Evolutionary conservation across 2,329 filamentous ascomycete species (phyloP), one percentile per base, ranked within the genome.

Genomic region (Phyllosticta paracitricarpa): DNA sequence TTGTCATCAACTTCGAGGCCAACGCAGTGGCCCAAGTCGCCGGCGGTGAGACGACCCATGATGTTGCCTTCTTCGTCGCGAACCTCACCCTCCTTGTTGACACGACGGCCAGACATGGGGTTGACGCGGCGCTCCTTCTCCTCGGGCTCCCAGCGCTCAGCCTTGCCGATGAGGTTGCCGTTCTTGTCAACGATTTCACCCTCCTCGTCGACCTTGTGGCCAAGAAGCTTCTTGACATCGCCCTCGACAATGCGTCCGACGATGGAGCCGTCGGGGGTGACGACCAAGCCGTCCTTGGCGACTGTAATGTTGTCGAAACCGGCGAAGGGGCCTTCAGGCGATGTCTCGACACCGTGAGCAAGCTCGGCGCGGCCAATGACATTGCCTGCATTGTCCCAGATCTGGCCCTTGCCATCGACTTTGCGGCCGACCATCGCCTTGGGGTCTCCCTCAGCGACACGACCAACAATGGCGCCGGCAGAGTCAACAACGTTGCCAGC

Each of bases 321-420:
- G 66, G 79, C 82, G 71, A 86, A 86, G 2, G 81, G 78, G 12
- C 82, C 82, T 66, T 85, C 82, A 3, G 80, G 74, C 63, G 76
- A 67, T 40, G 70, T 75, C 56, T 81, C 75, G 24, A 73, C 76
- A 17, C 82, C 83, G 22, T 80, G 77, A 58, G 81, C 79, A 56
- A 85, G 78, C 70, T 85, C 82, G 56, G 79, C 83, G 57, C 76
- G 76, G 25, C 83, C 83, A 65, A 86, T 80, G 64, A 86, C 79
- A 64, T 85, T 83, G 61, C 83, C 83, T 63, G 81, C 77, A 64
- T 84, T 83, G 69, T 83, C 82, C 83, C 83, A 86, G 70, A 86
- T 82, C 69, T 86, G 82, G 54, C 83, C 83, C 71, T 84, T 72
- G 57, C 81, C 82, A 63, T 85, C 83, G 56, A 85, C 83, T 76